Conservation (phyloP, 139 green algal species). For the Chlamydomonas applanata region DNA sequence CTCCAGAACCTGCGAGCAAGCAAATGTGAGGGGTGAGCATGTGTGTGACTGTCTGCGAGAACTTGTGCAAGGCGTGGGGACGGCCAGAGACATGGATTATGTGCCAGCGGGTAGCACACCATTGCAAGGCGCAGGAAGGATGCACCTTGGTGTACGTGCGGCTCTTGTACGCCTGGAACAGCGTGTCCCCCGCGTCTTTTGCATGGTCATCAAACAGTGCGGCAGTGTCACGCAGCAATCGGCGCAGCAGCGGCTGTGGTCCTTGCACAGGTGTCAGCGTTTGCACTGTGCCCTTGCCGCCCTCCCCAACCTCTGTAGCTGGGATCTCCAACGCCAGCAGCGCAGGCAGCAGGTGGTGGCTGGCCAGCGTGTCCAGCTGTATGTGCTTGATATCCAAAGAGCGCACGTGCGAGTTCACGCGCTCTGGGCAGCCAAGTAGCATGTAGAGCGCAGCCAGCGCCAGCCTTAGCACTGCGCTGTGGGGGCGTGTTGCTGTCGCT, state of each 20-base stretch:
- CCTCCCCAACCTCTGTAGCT: too few species aligned
- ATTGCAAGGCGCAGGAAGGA: too few species aligned
- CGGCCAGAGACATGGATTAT: background rate
- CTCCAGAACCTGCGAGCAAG: slow-evolving; percentile 65
- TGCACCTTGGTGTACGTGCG: slow-evolving; percentile 78
- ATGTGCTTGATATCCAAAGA: slow-evolving; percentile 75
- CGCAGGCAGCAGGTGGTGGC: slow-evolving; percentile 59
- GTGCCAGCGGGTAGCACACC: background rate
- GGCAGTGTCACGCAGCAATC: slow-evolving; percentile 39
- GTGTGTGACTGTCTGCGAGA: too few species aligned
- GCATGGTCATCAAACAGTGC: slow-evolving; percentile 68
- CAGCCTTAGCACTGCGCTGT: slow-evolving; percentile 55
- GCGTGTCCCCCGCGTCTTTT: slow-evolving; percentile 65
- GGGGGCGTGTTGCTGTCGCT: slow-evolving; percentile 45
- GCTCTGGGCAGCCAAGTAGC: slow-evolving; percentile 47
- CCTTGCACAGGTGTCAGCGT: background rate
- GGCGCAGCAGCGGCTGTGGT: background rate
- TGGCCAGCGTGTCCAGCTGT: slow-evolving; percentile 62
- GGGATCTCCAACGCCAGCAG: slow-evolving; percentile 24
- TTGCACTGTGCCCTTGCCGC: too few species aligned
- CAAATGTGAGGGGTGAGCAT: background rate
- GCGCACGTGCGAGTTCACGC: background rate
- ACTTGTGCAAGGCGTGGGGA: too few species aligned
- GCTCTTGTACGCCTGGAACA: slow-evolving; percentile 62
- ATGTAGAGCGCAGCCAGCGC: slow-evolving; percentile 45